phyloP scores from a whole-genome alignment of 345 rosid species.

The Ricinus communis region DNA sequence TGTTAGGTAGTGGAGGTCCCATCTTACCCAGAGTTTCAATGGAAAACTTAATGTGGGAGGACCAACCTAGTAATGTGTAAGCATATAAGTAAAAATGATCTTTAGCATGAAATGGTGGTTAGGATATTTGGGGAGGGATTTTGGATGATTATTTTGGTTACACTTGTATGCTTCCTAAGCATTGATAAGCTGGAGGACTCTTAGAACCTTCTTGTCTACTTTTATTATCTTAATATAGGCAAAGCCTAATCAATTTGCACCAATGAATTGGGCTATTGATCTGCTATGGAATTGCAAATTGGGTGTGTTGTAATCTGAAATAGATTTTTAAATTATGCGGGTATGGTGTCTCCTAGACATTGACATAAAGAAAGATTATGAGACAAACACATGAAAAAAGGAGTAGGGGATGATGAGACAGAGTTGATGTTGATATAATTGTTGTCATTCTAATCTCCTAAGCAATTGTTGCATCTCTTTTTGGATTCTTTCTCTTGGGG shows the following conservation, averaged over 20 bases:
- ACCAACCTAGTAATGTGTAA: too few relatives aligned
- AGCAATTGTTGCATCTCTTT: conserved; percentile 28
- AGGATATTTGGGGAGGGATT: not conserved
- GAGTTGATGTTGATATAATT: conserved; percentile 16
- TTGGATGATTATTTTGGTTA: not conserved
- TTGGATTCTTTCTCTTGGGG: conserved; percentile 38
- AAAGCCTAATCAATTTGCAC: not conserved
- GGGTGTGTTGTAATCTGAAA: not conserved
- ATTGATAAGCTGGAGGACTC: not conserved
- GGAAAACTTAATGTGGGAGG: not conserved
- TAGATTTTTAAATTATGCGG: conserved; percentile 2
- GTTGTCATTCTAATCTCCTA: conserved; percentile 10
- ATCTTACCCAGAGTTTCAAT: conserved; percentile 11
- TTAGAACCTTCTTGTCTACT: not conserved
- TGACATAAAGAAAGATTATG: conserved; percentile 23
- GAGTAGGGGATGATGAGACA: conserved; percentile 29
- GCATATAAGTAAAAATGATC: not conserved
- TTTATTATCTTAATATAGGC: not conserved
- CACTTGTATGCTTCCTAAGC: too few relatives aligned
- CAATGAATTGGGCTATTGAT: not conserved
- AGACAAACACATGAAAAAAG: conserved; percentile 24
- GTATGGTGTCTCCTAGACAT: conserved; percentile 27
- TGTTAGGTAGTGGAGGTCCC: conserved; percentile 23
- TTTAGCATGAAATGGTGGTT: not conserved
- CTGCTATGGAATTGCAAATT: not conserved